Conservation (phyloP, 768 basidiomycete species). For the Atractiella rhizophila region DNA sequence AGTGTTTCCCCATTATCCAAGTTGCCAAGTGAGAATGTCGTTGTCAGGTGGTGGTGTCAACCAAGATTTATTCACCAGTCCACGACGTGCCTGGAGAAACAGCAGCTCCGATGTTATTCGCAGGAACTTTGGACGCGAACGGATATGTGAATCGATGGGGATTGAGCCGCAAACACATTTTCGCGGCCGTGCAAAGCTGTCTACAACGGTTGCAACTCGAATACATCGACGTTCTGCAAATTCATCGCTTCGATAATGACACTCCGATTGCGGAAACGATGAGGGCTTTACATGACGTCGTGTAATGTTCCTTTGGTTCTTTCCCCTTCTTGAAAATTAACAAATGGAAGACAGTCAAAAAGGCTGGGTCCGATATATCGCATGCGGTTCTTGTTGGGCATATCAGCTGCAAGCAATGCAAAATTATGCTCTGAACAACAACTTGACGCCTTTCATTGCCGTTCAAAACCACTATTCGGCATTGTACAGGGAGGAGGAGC, state of each 20-base stretch:
- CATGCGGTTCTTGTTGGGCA: conserved; percentile 24
- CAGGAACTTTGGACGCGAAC: conserved; percentile 6
- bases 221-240: conserved; percentile 50
- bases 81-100: too few relatives aligned
- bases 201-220: conserved; percentile 45
- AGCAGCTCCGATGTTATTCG: too few relatives aligned
- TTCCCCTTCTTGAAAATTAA: too few relatives aligned
- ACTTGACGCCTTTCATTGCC: conserved; percentile 13
- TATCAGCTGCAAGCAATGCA: conserved; percentile 16
- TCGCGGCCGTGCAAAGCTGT: conserved; percentile 31
- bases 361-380: conserved; percentile 25
- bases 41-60: conserved; percentile 53
- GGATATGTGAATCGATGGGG: conserved; percentile 33
- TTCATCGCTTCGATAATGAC: conserved; percentile 24
- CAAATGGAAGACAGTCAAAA: too few relatives aligned
- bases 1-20: too few relatives aligned
- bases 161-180: conserved; percentile 34
- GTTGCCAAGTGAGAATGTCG: too few relatives aligned
- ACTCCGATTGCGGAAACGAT: conserved; percentile 34
- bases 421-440: conserved; percentile 8
- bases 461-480: conserved; percentile 14
- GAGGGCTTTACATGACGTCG: conserved; percentile 26
- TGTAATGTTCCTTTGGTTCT: too few relatives aligned
- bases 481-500: conserved; percentile 3
- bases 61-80: conserved; percentile 29